Evolutionary conservation across 208 protist species (phyloP), one percentile per base, ranked within the genome.

Genomic region (Tetramitus jugosus): DNA sequence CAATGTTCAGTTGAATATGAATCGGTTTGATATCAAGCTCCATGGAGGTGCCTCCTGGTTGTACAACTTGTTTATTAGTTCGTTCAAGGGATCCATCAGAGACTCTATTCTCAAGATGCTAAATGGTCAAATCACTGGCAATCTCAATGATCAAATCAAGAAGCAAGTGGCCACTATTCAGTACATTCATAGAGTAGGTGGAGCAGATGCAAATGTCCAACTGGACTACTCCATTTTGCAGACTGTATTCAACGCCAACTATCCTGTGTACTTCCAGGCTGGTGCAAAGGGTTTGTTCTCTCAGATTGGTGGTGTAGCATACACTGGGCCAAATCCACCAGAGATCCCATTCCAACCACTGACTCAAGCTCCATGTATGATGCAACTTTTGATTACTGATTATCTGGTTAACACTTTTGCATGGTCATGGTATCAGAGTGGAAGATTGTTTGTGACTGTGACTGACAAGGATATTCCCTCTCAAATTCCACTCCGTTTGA

Each of bases 1-100:
- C 23, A 39, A 39, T 20, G 35, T 65, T n/a, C 35, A 65, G 35
- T n/a, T 33, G 0, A 65, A 20, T 20, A 40, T 65, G 13, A 65
- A n/a, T n/a, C 14, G 8, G 0, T 65, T 65, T 40, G 40, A 65
- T 65, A 40, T 65, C 13, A 40, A 33, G 40, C 29, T 65, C 17
- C 60, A 65, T 65, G 60, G 60, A n/a, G 60, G 60, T 40, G 60
- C n/a, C 35, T 40, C 31, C 14, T 65, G 60, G 60, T 39, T 65
- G 7, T 65, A 65, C 23, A 40, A 65, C 20, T 14, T 65, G 4
- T 40, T 65, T 20, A 14, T 65, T 20, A 65, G 40, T 7, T 40
- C 35, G 13, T 65, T 65, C 23, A 65, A 23, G 40, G 23, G 40
- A 10, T 35, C n/a, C 40, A 65, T 65, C 40, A 33, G 40, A 65